Conservation (phyloP, 164 flowering plant genomes). For the Annona squamosa region DNA sequence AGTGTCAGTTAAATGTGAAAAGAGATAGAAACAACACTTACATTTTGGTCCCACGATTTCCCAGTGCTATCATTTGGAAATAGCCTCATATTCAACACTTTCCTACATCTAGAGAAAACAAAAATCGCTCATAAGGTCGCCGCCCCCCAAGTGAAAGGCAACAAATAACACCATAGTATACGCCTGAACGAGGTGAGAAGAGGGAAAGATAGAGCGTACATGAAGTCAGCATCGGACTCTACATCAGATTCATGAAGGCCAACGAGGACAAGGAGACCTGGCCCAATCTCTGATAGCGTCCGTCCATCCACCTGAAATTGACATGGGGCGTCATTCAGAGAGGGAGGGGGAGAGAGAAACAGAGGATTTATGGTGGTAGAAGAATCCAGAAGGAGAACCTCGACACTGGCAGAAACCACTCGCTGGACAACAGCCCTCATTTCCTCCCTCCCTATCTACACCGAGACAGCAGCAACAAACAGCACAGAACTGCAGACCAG, state of each 20-base stretch:
- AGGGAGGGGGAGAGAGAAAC: neutral
- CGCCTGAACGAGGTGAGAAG: neutral
- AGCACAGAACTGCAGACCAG: no score
- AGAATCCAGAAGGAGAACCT: conserved; percentile 32
- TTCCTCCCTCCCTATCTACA: conserved; percentile 3
- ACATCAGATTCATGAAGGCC: conserved; percentile 79
- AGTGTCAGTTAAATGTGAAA: neutral
- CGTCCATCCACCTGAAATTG: conserved; percentile 74
- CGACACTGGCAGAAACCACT: conserved; percentile 82
- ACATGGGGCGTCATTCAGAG: neutral
- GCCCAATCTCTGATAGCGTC: conserved; percentile 75
- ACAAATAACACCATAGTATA: neutral
- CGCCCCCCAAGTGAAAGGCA: neutral
- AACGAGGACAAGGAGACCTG: conserved; percentile 82
- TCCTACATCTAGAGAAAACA: conserved; percentile 63
- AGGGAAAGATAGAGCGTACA: conserved; percentile 25
- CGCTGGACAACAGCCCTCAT: conserved; percentile 88
- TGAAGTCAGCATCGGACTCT: conserved; percentile 78
- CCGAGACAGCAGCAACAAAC: neutral
- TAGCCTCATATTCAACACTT: conserved; percentile 91
- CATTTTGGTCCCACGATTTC: conserved; percentile 64
- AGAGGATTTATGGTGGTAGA: neutral
- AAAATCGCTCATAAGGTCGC: neutral
- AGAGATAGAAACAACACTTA: neutral
- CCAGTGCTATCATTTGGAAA: conserved; percentile 72